Evolutionary conservation across 768 basidiomycete genomes (phyloP).

Genomic region (Terana coerulea): DNA sequence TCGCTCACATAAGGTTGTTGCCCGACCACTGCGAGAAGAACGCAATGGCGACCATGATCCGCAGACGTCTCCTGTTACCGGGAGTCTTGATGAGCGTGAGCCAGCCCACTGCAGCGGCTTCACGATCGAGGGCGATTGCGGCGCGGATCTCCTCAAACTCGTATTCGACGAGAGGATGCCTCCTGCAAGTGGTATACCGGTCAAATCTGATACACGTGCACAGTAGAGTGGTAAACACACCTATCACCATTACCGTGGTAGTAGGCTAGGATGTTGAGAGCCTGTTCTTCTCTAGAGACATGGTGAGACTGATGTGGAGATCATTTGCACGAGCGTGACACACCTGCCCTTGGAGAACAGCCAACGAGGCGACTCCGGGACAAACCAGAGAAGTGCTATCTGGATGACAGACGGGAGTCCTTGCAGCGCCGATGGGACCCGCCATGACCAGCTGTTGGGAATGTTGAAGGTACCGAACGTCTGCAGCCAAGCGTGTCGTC

Average conservation of each 20-base stretch:
- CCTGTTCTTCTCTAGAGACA: slow-evolving; percentile 27
- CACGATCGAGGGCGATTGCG: slow-evolving; percentile 41
- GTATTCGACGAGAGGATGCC: slow-evolving; percentile 55
- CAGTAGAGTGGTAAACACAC: slow-evolving; percentile 3
- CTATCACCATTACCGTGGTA: slow-evolving; percentile 38
- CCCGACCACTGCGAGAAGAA: slow-evolving; percentile 70
- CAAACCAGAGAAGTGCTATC: slow-evolving; percentile 36
- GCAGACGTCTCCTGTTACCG: slow-evolving; percentile 52
- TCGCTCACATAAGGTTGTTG: slow-evolving; percentile 43
- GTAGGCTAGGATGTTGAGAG: slow-evolving; percentile 34
- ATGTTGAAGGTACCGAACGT: slow-evolving; percentile 43
- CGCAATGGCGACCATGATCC: slow-evolving; percentile 53
- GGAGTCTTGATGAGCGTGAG: slow-evolving; percentile 43
- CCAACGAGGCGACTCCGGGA: slow-evolving; percentile 40
- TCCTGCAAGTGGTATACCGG: slow-evolving; percentile 13
- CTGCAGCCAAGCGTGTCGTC: background rate
- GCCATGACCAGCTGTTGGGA: slow-evolving; percentile 37
- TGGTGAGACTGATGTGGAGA: background rate
- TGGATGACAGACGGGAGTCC: slow-evolving; percentile 27
- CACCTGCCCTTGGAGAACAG: slow-evolving; percentile 33
- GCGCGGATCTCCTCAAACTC: slow-evolving; percentile 66
- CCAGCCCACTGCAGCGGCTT: slow-evolving; percentile 41
- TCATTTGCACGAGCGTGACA: no score
- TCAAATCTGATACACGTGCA: background rate
- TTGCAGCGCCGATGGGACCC: slow-evolving; percentile 39